phyloP scores from a whole-genome alignment of 2,329 filamentous ascomycete genomes.

The Colletotrichum godetiae region DNA sequence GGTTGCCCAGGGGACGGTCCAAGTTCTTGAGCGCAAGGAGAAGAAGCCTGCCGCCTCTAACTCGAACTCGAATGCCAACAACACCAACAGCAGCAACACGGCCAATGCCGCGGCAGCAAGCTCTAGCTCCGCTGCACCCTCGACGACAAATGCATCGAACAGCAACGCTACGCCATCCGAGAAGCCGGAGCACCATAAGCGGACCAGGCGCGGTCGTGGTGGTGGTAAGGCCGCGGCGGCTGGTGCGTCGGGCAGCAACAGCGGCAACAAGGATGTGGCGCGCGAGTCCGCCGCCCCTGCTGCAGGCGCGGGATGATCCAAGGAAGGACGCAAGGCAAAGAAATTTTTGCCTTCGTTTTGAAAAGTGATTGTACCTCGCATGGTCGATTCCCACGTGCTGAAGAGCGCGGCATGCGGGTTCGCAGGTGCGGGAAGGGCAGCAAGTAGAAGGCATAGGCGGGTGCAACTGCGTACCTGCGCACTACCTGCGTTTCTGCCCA shows the following conservation, averaged over 20 bases:
- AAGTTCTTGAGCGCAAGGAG: slow-evolving; percentile 86
- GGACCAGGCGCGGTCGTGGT: slow-evolving; percentile 41
- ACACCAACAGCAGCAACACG: slow-evolving; percentile 9
- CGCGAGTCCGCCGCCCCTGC: slow-evolving; percentile 8
- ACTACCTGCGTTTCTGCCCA: slow-evolving; percentile 9
- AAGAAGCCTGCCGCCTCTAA: slow-evolving; percentile 50
- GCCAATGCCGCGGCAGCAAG: slow-evolving; percentile 6
- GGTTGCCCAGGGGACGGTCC: slow-evolving; percentile 86
- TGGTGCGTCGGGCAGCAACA: slow-evolving; percentile 23
- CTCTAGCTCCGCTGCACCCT: slow-evolving; percentile 16
- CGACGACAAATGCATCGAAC: not conserved
- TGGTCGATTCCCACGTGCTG: not conserved
- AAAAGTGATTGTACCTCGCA: not conserved
- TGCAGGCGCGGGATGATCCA: slow-evolving; percentile 32
- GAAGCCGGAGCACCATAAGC: slow-evolving; percentile 38
- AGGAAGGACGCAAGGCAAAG: not conserved
- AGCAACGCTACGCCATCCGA: slow-evolving; percentile 25
- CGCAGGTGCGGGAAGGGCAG: not conserved
- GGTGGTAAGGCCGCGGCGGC: slow-evolving; percentile 34
- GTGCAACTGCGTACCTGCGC: not conserved
- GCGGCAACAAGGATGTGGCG: slow-evolving; percentile 5
- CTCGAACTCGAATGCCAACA: slow-evolving; percentile 6
- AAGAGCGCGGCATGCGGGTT: not conserved
- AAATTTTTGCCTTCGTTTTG: not conserved
- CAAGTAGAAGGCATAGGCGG: not conserved